phyloP scores from a whole-genome alignment of 352 stramenopile species.

The Globisporangium uncinulatum region DNA sequence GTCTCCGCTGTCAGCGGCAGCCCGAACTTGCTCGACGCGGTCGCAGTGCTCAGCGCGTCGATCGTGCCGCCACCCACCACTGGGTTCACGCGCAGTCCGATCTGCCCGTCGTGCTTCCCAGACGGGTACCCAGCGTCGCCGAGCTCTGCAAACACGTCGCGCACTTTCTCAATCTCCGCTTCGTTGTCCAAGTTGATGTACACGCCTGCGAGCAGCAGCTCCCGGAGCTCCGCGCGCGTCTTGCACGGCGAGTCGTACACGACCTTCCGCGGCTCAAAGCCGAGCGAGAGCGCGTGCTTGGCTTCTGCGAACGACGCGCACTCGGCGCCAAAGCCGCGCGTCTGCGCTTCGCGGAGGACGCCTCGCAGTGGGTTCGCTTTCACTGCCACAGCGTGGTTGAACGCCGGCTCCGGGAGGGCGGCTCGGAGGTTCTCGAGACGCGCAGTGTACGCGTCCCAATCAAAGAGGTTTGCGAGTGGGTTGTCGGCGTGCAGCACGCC shows the following conservation, averaged over 20 bases:
- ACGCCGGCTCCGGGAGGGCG: slow-evolving; percentile 54
- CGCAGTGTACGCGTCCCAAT: slow-evolving; percentile 51
- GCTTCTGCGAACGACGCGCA: slow-evolving; percentile 80
- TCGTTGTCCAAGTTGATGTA: slow-evolving; percentile 92
- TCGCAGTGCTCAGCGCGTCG: slow-evolving; percentile 81
- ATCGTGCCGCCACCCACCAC: slow-evolving; percentile 88
- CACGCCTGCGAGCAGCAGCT: slow-evolving; percentile 71
- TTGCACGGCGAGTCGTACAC: slow-evolving; percentile 93
- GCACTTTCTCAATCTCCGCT: slow-evolving; percentile 82
- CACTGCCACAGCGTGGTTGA: slow-evolving; percentile 73
- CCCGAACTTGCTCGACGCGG: slow-evolving; percentile 89
- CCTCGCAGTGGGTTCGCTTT: slow-evolving; percentile 78
- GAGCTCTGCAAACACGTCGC: slow-evolving; percentile 45
- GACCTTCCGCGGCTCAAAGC: slow-evolving; percentile 63
- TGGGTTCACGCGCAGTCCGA: slow-evolving; percentile 91
- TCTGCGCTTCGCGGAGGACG: slow-evolving; percentile 46
- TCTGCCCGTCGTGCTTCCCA: slow-evolving; percentile 36
- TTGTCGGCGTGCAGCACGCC: slow-evolving; percentile 48
- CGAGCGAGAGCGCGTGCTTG: slow-evolving; percentile 71
- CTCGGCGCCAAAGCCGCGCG: slow-evolving; percentile 59
- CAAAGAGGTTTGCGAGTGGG: slow-evolving; percentile 58
- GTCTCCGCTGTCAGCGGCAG: slow-evolving; percentile 63
- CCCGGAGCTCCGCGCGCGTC: slow-evolving; percentile 74
- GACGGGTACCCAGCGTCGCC: slow-evolving; percentile 13
- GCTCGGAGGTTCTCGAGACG: slow-evolving; percentile 48